phyloP scores from a whole-genome alignment of 352 stramenopile species.

The Phytophthora vignae region DNA sequence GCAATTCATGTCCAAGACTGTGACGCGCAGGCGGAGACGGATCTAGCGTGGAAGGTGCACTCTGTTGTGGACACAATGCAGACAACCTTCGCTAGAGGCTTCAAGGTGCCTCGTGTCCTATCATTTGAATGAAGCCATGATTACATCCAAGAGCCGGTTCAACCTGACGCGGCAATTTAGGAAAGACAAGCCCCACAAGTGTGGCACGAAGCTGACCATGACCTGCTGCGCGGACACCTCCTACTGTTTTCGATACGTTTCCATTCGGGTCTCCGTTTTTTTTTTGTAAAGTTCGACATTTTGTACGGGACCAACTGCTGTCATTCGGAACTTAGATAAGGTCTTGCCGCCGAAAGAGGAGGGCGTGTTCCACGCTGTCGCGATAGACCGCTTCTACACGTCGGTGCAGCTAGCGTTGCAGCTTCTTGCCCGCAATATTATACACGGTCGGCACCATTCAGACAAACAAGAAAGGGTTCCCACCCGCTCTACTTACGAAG shows the following conservation, averaged over 20 bases:
- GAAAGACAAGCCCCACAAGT: constrained; percentile 32
- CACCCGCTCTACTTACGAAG: background rate
- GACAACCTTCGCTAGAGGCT: background rate
- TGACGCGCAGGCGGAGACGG: background rate
- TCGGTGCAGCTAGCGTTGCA: constrained; percentile 22
- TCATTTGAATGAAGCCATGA: constrained; percentile 28
- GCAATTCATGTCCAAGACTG: constrained; percentile 10
- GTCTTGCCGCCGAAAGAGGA: background rate
- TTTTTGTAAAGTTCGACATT: constrained; percentile 16
- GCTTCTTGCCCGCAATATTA: constrained; percentile 16
- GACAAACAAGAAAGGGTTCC: constrained; percentile 14
- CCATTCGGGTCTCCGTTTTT: constrained; percentile 1
- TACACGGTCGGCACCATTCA: constrained; percentile 25
- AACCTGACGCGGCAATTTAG: constrained; percentile 17
- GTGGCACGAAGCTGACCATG: constrained; percentile 27
- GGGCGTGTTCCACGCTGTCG: constrained; percentile 10
- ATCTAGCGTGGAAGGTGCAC: constrained; percentile 19
- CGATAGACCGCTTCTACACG: constrained; percentile 28
- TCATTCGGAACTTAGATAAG: no score
- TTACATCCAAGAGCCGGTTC: constrained; percentile 5
- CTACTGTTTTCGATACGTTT: constrained; percentile 20
- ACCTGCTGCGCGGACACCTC: constrained; percentile 22
- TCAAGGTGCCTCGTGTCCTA: constrained; percentile 8
- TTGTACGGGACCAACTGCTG: constrained; percentile 3
- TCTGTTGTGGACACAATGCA: constrained; percentile 17